These are phyloP conservation scores for Cercospora berteroae DNA, from an alignment of 2,329 filamentous ascomycete species.

Conservation along the genomic window DNA sequence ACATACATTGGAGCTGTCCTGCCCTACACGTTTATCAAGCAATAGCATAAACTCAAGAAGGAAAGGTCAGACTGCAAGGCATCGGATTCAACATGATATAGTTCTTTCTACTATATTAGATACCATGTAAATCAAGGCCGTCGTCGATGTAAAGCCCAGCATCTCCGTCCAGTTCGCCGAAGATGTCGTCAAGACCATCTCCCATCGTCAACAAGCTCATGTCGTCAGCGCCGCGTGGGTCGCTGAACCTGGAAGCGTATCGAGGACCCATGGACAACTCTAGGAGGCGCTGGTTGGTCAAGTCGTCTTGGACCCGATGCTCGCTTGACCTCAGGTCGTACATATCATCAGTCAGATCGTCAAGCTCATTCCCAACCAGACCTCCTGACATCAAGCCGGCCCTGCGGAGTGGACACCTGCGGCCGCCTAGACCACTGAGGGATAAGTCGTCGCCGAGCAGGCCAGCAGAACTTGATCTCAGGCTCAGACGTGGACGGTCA, in stretches of 20 bases:
- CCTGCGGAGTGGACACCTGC: background rate
- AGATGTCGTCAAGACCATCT: background rate
- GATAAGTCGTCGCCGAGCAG: background rate
- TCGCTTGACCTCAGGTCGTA: background rate
- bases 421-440: background rate
- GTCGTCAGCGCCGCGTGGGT: background rate
- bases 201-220: constrained; percentile 5
- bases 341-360: background rate
- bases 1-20: too few relatives aligned
- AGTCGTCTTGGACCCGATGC: constrained; percentile 3
- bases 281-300: constrained; percentile 1
- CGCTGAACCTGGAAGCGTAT: constrained; percentile 11
- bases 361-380: background rate
- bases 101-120: background rate
- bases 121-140: background rate
- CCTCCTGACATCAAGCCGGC: background rate
- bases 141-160: background rate
- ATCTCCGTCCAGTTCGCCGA: background rate
- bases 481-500: background rate
- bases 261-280: constrained; percentile 16
- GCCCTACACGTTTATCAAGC: background rate
- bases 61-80: background rate
- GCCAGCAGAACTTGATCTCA: constrained; percentile 4
- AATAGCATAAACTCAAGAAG: background rate
- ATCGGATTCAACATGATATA: background rate